phyloP scores from a whole-genome alignment of 2,329 filamentous ascomycete species.

The Arthroderma sp. region DNA sequence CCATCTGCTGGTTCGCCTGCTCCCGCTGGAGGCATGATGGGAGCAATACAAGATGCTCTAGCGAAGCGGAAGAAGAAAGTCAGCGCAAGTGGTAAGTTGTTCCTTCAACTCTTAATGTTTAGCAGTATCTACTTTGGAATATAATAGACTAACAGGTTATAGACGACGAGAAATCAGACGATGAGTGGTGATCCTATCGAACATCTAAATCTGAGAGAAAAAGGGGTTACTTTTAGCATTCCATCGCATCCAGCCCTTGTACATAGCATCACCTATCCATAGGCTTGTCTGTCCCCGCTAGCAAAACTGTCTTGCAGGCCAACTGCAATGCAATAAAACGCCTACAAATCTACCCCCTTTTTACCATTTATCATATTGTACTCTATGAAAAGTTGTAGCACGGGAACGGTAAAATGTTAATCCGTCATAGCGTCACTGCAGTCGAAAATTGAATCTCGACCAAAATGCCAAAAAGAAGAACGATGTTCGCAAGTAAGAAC shows the following conservation, averaged over 20 bases:
- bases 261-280: background rate
- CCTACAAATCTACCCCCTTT: background rate
- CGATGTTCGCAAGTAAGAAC: background rate
- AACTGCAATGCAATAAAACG: background rate
- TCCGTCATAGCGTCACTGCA: background rate
- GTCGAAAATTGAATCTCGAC: background rate
- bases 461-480: background rate
- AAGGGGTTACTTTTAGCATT: background rate
- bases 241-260: background rate
- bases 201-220: background rate
- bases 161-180: slow-evolving; percentile 38
- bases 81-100: slow-evolving; percentile 75
- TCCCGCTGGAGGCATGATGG: slow-evolving; percentile 60
- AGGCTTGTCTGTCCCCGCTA: background rate
- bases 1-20: slow-evolving; percentile 44
- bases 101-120: slow-evolving; percentile 9
- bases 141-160: background rate
- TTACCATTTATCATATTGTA: background rate
- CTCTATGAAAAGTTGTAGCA: background rate
- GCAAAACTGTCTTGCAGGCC: background rate
- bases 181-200: slow-evolving; percentile 31
- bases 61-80: slow-evolving; percentile 87
- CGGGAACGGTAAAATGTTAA: background rate
- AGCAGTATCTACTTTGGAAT: background rate
- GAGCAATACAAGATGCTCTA: slow-evolving; percentile 65